A percentile compares a stretch with the other conserved stretches of the same genome.
phyloP scores from a whole-genome alignment of 2,329 filamentous ascomycete genomes.

The Sclerotinia borealis region DNA sequence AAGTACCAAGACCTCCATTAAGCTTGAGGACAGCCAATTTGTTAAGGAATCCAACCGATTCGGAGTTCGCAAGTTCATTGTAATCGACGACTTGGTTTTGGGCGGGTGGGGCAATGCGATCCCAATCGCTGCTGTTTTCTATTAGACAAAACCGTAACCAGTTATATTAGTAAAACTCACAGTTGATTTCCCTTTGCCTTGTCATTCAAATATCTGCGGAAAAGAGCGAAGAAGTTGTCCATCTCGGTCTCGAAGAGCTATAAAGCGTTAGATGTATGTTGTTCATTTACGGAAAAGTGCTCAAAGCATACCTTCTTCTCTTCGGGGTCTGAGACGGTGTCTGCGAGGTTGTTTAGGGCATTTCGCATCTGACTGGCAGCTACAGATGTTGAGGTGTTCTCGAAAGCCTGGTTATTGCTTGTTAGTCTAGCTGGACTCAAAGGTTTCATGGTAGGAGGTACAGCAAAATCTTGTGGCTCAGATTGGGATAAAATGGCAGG shows the following conservation, averaged over 20 bases:
- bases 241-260: conserved; percentile 97
- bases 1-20: conserved; percentile 97
- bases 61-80: conserved; percentile 78
- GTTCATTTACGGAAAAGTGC: background rate
- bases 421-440: background rate
- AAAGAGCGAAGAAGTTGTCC: conserved; percentile 99
- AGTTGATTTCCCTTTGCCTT: conserved; percentile 95
- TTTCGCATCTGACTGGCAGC: conserved; percentile 99
- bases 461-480: background rate
- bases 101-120: conserved; percentile 89
- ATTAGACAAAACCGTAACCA: conserved; percentile 16
- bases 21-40: conserved; percentile 99
- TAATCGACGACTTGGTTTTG: conserved; percentile 94
- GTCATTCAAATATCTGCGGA: conserved; percentile 96
- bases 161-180: conserved; percentile 40
- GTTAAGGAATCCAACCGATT: conserved; percentile 89
- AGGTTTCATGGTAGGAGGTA: background rate
- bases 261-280: conserved; percentile 10
- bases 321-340: conserved; percentile 77
- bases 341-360: conserved; percentile 83
- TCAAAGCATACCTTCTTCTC: conserved; percentile 67
- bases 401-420: conserved; percentile 66
- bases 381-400: conserved; percentile 98
- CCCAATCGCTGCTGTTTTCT: conserved; percentile 71
- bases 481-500: background rate